Base-by-base conservation (phyloP, 768 basidiomycete genomes). In the Termitomyces sp. region DNA sequence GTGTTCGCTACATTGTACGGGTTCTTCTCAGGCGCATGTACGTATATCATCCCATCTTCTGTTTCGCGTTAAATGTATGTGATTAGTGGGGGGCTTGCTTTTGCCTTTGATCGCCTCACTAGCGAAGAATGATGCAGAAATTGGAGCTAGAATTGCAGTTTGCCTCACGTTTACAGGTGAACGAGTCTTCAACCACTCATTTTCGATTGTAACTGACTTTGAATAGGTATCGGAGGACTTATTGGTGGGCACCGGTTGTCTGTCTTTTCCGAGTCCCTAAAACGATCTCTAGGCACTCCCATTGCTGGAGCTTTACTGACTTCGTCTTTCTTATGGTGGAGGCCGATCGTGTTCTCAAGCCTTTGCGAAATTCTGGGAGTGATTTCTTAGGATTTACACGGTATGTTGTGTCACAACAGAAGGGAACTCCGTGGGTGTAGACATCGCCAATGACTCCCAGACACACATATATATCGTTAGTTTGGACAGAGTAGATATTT, bases 111-210 rank as follows among this genome's bases (percentile, higher is more conserved):
- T 83, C 14, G 69, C 74, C 4, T 69, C 74, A 3, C 68, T 83
- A 7, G 78, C 83, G 0, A 68, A 67, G 18, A 73, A 75, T 34
- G 68, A 80, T 27, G 69, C 74, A 2, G 83, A 86, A 62, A 76
- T 86, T 32, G 86, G 85, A 45, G 76, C 76, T 22, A 71, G 82
- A 16, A 72, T 85, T 64, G 82, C 82, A 12, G 69, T 85, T 24
- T 76, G 75, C 57, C 84, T 80, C 61, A 74, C 76, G 1, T 47
- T 53, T 47, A 55, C 46, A 32, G 51, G 56, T 53, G 12, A 56
- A 26, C 18, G 33, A 6, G 32, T 30, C 14, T 4, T 16, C n/a
- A n/a, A n/a, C n/a, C n/a, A n/a, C n/a, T 16, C 6, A 27, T 53
- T 9, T 44, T 27, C 12, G 13, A 27, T 16, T 5, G 32, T n/a